phyloP scores from a whole-genome alignment of 2,329 filamentous ascomycete genomes.

The Neofusicoccum kwambonambiense region DNA sequence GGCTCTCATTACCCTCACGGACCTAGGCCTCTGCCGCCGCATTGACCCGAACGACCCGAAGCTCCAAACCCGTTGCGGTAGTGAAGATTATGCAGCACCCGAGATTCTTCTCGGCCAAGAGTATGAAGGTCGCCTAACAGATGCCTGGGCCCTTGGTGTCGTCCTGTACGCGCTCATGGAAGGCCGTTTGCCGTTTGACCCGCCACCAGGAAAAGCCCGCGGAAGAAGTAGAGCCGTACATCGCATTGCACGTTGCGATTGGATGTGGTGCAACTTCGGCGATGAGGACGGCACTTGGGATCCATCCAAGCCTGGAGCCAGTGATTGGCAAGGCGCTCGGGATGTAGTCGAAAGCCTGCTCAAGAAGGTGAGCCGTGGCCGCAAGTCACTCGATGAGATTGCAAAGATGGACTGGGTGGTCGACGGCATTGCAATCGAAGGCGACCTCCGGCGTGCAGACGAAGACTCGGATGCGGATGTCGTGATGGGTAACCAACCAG shows the following conservation, averaged over 20 bases:
- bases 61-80: constrained; percentile 90
- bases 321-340: constrained; percentile 71
- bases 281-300: constrained; percentile 88
- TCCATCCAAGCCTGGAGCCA: constrained; percentile 61
- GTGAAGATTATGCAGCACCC: constrained; percentile 94
- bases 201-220: constrained; percentile 74
- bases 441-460: constrained; percentile 53
- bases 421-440: constrained; percentile 67
- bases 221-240: constrained; percentile 77
- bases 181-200: constrained; percentile 89
- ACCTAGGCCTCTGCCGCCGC: constrained; percentile 83
- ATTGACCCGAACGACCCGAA: constrained; percentile 79
- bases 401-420: constrained; percentile 73
- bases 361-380: constrained; percentile 71
- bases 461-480: constrained; percentile 43
- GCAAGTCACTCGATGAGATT: constrained; percentile 75
- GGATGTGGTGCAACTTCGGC: constrained; percentile 87
- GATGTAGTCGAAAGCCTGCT: constrained; percentile 80
- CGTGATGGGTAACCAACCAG: neutral
- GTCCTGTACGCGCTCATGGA: constrained; percentile 91
- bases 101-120: constrained; percentile 94
- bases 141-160: constrained; percentile 94
- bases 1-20: constrained; percentile 83
- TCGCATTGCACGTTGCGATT: constrained; percentile 92
- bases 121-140: constrained; percentile 88